These are phyloP conservation scores for Phyllosticta citrichinensis DNA, from an alignment of 2,329 filamentous ascomycete genomes.

Conservation along the genomic window DNA sequence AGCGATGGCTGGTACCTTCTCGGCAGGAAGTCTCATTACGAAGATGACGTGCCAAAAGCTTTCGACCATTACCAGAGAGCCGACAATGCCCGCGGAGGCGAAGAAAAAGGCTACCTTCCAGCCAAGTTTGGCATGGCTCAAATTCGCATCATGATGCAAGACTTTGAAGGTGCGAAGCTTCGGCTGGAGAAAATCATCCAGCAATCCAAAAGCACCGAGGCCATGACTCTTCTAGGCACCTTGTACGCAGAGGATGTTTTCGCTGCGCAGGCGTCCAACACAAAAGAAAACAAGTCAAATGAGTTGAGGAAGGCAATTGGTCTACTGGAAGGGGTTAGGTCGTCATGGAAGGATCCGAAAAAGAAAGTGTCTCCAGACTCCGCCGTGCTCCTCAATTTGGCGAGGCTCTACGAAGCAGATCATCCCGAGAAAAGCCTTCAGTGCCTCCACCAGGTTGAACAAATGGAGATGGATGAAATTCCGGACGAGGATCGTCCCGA, in stretches of 20 bases:
- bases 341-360: conserved; percentile 87
- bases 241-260: conserved; percentile 94
- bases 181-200: conserved; percentile 90
- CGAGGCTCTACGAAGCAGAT: conserved; percentile 78
- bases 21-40: conserved; percentile 81
- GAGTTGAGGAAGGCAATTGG: conserved; percentile 80
- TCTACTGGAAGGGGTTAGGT: conserved; percentile 73
- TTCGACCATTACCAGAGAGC: conserved; percentile 81
- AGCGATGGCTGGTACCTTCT: conserved; percentile 97
- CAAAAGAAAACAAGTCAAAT: conserved; percentile 75
- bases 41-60: conserved; percentile 63
- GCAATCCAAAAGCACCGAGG: conserved; percentile 71
- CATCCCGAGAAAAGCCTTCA: conserved; percentile 84
- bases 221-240: conserved; percentile 84
- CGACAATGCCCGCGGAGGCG: conserved; percentile 81
- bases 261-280: conserved; percentile 56
- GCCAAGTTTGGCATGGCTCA: conserved; percentile 93
- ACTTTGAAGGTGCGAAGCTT: conserved; percentile 86
- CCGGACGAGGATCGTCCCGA: conserved; percentile 48
- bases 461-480: conserved; percentile 75
- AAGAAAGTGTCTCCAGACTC: conserved; percentile 72
- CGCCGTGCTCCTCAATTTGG: conserved; percentile 81
- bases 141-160: conserved; percentile 71
- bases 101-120: conserved; percentile 83
- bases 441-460: conserved; percentile 84